A percentile compares a stretch with the other conserved stretches of the same genome.
phyloP scores from a whole-genome alignment of 805 yeast species.

The Pichia nanzhaoensis region DNA sequence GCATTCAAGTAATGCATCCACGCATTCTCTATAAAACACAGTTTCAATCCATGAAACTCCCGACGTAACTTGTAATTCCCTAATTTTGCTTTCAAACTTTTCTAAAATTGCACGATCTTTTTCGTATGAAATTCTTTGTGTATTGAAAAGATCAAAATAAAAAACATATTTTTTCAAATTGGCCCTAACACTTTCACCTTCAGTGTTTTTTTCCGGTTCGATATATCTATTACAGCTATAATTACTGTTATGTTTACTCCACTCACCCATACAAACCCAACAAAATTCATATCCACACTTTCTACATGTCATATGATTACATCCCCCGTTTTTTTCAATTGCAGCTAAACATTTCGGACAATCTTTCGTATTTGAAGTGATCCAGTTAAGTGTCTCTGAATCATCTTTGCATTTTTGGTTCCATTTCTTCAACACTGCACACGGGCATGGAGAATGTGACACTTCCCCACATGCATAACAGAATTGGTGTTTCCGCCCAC shows the following conservation, averaged over 20 bases:
- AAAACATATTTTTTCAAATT: slow-evolving; percentile 59
- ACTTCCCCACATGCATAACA: slow-evolving; percentile 69
- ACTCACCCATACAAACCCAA: slow-evolving; percentile 81
- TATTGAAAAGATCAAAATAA: slow-evolving; percentile 65
- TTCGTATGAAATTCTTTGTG: slow-evolving; percentile 69
- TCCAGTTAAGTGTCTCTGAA: slow-evolving; percentile 84
- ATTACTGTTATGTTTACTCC: slow-evolving; percentile 63
- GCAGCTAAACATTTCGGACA: slow-evolving; percentile 78
- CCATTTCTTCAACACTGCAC: slow-evolving; percentile 66
- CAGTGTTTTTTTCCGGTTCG: slow-evolving; percentile 39
- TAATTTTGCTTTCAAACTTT: slow-evolving; percentile 58
- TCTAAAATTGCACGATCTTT: slow-evolving; percentile 60
- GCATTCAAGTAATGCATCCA: slow-evolving; percentile 55
- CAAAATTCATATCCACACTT: slow-evolving; percentile 79
- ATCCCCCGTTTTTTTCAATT: slow-evolving; percentile 93
- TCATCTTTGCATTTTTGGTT: slow-evolving; percentile 74
- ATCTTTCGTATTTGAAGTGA: slow-evolving; percentile 70
- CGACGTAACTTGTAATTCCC: slow-evolving; percentile 53
- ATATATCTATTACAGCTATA: slow-evolving; percentile 53
- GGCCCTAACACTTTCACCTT: slow-evolving; percentile 31
- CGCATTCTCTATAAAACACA: slow-evolving; percentile 72
- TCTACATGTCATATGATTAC: slow-evolving; percentile 91
- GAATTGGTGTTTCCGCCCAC: slow-evolving; percentile 61
- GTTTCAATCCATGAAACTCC: slow-evolving; percentile 83
- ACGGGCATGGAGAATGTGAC: slow-evolving; percentile 81